Evolutionary conservation across 2,329 filamentous ascomycete genomes (phyloP), one percentile per base, ranked within the genome.

Genomic region (Fusarium aywerte): DNA sequence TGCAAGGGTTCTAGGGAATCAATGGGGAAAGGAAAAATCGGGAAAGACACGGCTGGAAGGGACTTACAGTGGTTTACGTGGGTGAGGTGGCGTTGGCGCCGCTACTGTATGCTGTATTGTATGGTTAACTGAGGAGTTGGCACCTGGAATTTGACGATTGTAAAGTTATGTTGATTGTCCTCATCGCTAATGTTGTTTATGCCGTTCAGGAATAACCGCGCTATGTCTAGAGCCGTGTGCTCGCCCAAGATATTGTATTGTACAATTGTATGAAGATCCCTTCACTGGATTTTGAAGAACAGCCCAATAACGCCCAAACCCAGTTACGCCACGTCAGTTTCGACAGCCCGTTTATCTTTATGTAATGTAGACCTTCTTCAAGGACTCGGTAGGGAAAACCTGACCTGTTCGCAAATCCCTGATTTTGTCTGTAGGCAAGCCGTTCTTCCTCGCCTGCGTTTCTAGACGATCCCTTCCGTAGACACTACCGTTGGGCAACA

Each of bases 361-460:
- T 53, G 92, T 92, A 61, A 98, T 97, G 76, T 90, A 99, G 21
- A 98, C 93, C 82, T 96, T 97, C 82, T 91, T 91, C 59, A 96
- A 80, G 55, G 87, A 83, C 3, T 84, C 82, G 52, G 83, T 80
- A 1, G 83, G 78, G 73, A 85, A 96, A 12, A 91, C 80, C 49
- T 92, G 87, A 0, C 90, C 90, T 1, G 91, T 93, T 18, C 90
- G 89, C 20, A 93, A 86, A 80, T 98, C 95, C 76, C 91, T 91
- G 15, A 97, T 85, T 73, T 85, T 84, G 7, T 86, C 89, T 8
- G 84, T 75, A 21, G 84, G 81, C 39, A 96, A 83, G 1, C 92
- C 92, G 0, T 93, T 83, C 80, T 97, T 97, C 74, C 87, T 86
- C 56, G 94, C 92, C 77, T 96, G 89, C 57, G 91, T 87, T 63